Conservation (phyloP, 257 asterid genomes). For the Ilex aquifolium region DNA sequence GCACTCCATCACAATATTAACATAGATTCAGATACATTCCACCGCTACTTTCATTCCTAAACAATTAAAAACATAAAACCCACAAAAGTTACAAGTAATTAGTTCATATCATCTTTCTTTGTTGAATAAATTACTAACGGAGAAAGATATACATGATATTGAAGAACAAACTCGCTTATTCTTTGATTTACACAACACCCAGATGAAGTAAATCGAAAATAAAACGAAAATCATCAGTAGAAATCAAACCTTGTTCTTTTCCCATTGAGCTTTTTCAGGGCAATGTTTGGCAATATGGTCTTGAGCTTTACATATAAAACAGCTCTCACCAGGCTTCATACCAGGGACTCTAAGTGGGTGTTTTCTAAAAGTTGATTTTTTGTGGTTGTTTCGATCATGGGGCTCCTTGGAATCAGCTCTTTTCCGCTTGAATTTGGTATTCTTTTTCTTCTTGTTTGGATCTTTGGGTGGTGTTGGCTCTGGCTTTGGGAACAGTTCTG, state of each 20-base stretch:
- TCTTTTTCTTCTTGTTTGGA: constrained; percentile 55
- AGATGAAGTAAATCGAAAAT: neutral
- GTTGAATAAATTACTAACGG: neutral
- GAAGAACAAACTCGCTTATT: neutral
- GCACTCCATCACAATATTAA: neutral
- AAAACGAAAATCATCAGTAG: neutral
- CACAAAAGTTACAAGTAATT: neutral
- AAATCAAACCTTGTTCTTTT: constrained; percentile 69
- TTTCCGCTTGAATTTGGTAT: constrained; percentile 47
- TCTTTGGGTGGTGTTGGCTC: constrained; percentile 71
- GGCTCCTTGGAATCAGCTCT: constrained; percentile 32
- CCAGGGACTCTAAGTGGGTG: constrained; percentile 86
- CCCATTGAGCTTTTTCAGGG: constrained; percentile 77
- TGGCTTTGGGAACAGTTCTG: constrained; percentile 59
- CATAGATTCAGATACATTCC: too few species aligned
- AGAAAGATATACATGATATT: neutral
- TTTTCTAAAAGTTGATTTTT: constrained; percentile 30
- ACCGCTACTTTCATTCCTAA: too few species aligned
- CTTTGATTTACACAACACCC: neutral
- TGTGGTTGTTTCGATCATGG: constrained; percentile 22
- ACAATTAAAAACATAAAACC: neutral
- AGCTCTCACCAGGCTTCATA: constrained; percentile 97
- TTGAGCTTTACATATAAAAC: constrained; percentile 65
- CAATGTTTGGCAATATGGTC: constrained; percentile 87
- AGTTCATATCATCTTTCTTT: too few species aligned